Conservation (phyloP, 2,329 filamentous ascomycete genomes). For the Trichoderma oligosporum region DNA sequence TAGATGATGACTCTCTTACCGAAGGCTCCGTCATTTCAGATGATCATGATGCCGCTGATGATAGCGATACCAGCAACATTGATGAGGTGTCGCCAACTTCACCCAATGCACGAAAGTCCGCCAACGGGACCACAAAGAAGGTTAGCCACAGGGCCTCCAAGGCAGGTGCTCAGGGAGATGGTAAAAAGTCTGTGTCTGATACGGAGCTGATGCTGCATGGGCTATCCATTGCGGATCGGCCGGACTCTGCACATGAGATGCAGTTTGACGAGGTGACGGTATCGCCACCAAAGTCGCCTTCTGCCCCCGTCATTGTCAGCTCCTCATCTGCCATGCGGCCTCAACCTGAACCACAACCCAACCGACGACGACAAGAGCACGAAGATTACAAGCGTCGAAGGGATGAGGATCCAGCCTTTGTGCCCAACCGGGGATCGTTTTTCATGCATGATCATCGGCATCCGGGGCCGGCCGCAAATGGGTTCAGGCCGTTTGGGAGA, state of each 20-base stretch:
- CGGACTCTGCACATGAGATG: conserved; percentile 42
- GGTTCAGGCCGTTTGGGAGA: conserved; percentile 68
- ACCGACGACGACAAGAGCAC: conserved; percentile 76
- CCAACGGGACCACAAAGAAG: conserved; percentile 41
- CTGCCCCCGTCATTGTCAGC: conserved; percentile 53
- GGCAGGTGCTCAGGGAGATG: conserved; percentile 36
- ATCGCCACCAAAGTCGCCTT: conserved; percentile 40
- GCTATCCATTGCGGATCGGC: conserved; percentile 43
- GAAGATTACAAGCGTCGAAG: conserved; percentile 86
- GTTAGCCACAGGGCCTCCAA: conserved; percentile 32
- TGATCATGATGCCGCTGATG: conserved; percentile 56
- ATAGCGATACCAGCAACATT: conserved; percentile 62
- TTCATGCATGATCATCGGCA: conserved; percentile 95
- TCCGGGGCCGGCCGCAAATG: conserved; percentile 71
- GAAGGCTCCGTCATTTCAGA: conserved; percentile 62
- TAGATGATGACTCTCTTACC: conserved; percentile 63
- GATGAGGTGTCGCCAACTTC: conserved; percentile 53
- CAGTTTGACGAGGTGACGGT: conserved; percentile 44
- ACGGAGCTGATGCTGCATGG: conserved; percentile 58
- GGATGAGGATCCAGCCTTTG: conserved; percentile 86
- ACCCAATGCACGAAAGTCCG: conserved; percentile 39
- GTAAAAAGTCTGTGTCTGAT: conserved; percentile 43
- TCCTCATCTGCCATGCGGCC: conserved; percentile 45
- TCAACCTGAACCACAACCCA: conserved; percentile 56
- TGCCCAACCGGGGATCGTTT: conserved; percentile 89